Evolutionary conservation across 2,329 filamentous ascomycete species (phyloP).

Genomic region (Fusarium tanahbumbuense): DNA sequence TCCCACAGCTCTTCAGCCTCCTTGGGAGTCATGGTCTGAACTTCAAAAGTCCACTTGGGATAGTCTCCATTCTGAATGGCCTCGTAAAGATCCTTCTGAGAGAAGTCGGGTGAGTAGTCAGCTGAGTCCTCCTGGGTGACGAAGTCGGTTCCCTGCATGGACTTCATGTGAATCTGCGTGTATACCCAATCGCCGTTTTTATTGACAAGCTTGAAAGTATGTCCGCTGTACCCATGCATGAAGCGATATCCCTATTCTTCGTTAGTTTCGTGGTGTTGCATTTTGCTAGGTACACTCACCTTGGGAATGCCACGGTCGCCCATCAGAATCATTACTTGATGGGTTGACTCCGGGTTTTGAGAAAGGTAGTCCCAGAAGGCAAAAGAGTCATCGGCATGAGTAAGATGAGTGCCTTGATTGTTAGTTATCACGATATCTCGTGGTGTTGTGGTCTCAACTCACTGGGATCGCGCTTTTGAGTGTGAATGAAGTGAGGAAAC

Average conservation of each 20-base stretch:
- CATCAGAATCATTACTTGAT: constrained; percentile 69
- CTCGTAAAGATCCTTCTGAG: constrained; percentile 37
- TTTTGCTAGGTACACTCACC: not conserved
- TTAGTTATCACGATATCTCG: not conserved
- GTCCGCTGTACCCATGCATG: constrained; percentile 23
- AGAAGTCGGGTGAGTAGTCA: constrained; percentile 13
- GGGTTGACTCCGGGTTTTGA: constrained; percentile 69
- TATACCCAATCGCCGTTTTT: constrained; percentile 27
- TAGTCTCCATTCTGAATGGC: constrained; percentile 51
- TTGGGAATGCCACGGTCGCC: constrained; percentile 67
- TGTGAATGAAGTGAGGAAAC: constrained; percentile 79
- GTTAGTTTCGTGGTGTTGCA: not conserved
- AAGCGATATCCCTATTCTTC: constrained; percentile 54
- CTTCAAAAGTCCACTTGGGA: constrained; percentile 66
- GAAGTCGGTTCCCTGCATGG: constrained; percentile 27
- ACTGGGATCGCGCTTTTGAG: constrained; percentile 76
- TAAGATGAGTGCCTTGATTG: constrained; percentile 65
- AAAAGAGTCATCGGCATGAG: constrained; percentile 43
- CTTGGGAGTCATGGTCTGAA: constrained; percentile 54
- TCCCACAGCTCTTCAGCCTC: constrained; percentile 42
- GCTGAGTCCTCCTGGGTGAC: constrained; percentile 28
- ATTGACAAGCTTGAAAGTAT: constrained; percentile 19
- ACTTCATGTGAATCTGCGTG: constrained; percentile 27
- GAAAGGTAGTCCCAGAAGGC: constrained; percentile 61
- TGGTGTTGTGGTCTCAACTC: not conserved